Percentiles rank a stretch among this genome's conserved stretches.
These are phyloP conservation scores for Xylaria polymorpha DNA, from an alignment of 2,329 filamentous ascomycete genomes.

Conservation along the genomic window DNA sequence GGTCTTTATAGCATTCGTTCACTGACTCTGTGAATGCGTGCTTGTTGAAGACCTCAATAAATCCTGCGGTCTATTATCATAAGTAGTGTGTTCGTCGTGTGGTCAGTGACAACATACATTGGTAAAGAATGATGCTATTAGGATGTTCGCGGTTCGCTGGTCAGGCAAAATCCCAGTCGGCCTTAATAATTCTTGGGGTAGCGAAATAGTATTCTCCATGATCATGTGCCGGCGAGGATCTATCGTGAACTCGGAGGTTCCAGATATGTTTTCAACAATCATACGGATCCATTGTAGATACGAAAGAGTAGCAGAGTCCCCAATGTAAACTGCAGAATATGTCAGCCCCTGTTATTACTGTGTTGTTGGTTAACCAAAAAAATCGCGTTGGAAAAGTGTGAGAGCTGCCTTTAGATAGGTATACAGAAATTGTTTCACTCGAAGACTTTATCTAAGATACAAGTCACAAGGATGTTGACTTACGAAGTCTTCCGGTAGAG, in stretches of 20 bases:
- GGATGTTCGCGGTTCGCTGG: constrained; percentile 62
- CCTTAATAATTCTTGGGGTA: constrained; percentile 58
- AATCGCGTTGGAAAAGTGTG: background rate
- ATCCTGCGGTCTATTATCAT: constrained; percentile 63
- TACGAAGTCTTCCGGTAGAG: constrained; percentile 66
- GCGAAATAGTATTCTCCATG: constrained; percentile 63
- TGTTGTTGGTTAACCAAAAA: background rate
- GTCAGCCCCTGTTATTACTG: constrained; percentile 7
- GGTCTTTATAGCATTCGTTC: constrained; percentile 65
- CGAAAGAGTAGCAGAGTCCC: constrained; percentile 71
- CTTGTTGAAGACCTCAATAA: constrained; percentile 70
- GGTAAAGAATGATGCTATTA: constrained; percentile 70
- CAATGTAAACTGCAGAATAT: constrained; percentile 64
- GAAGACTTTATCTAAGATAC: background rate
- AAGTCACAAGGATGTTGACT: constrained; percentile 45
- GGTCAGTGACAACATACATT: constrained; percentile 58
- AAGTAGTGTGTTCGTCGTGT: constrained; percentile 28
- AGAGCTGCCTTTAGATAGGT: background rate
- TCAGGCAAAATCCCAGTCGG: constrained; percentile 67
- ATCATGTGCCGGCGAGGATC: constrained; percentile 68
- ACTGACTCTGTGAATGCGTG: constrained; percentile 61
- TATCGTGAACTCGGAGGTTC: constrained; percentile 66
- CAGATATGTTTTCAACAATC: constrained; percentile 66
- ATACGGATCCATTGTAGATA: constrained; percentile 70
- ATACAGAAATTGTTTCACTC: background rate